phyloP scores from a whole-genome alignment of 78 protist genomes.

The Dictyostelium purpureum region DNA sequence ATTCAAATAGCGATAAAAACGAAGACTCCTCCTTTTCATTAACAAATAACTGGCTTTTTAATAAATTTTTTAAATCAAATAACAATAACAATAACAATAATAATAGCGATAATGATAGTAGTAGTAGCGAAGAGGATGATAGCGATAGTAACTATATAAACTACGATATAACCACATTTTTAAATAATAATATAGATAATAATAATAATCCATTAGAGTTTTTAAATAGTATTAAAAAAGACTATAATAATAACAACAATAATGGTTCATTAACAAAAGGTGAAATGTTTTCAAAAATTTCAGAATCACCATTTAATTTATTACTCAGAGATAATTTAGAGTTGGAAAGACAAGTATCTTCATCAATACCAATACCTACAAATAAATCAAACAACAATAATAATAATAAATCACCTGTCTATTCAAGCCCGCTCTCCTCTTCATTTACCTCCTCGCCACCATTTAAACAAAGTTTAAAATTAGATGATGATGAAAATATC shows the following conservation, averaged over 20 bases:
- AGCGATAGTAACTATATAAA: not conserved
- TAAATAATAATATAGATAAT: not conserved
- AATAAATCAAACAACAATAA: not conserved
- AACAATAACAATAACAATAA: not conserved
- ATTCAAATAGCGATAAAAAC: not conserved
- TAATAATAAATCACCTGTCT: not conserved
- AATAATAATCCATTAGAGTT: too few species aligned
- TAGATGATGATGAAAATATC: not conserved
- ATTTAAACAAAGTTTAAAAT: not conserved
- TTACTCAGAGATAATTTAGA: too few species aligned
- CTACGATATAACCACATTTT: too few species aligned
- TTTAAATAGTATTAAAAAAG: too few species aligned
- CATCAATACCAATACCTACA: not conserved
- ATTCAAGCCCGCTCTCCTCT: too few species aligned
- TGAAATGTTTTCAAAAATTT: not conserved
- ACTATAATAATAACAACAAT: not conserved
- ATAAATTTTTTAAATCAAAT: not conserved
- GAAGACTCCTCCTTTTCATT: not conserved
- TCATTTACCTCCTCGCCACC: not conserved
- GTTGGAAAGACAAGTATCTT: not conserved
- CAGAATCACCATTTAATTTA: too few species aligned
- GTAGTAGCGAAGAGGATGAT: not conserved
- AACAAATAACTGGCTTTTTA: slow-evolving; percentile 3
- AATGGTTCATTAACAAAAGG: not conserved
- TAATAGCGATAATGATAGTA: not conserved